A percentile compares a stretch with the other conserved stretches of the same genome.
These are phyloP conservation scores for Claviceps maximensis DNA, from an alignment of 2,329 filamentous ascomycete genomes.

Conservation along the genomic window DNA sequence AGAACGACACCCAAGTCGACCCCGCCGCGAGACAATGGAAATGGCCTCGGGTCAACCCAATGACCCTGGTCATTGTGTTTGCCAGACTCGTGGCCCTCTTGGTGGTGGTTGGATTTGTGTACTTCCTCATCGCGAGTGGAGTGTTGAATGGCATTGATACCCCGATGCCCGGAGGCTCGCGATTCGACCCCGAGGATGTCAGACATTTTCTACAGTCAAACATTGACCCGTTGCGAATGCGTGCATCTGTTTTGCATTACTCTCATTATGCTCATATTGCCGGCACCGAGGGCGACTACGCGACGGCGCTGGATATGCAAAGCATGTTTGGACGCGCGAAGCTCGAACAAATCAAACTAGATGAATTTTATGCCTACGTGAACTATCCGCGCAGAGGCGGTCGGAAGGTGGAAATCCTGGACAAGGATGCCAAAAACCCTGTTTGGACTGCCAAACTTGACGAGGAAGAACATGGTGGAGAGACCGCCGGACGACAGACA, in stretches of 20 bases:
- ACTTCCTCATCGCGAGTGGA: conserved; percentile 75
- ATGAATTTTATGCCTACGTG: conserved; percentile 78
- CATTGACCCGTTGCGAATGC: conserved; percentile 56
- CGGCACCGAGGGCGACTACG: conserved; percentile 86
- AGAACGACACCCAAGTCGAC: conserved; percentile 12
- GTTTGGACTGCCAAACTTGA: conserved; percentile 74
- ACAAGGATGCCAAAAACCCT: conserved; percentile 45
- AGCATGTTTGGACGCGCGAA: conserved; percentile 58
- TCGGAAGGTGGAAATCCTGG: conserved; percentile 67
- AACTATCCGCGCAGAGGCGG: conserved; percentile 77
- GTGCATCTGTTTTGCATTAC: conserved; percentile 61
- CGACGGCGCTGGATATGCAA: conserved; percentile 72
- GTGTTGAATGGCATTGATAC: conserved; percentile 56
- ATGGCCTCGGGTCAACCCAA: conserved; percentile 27
- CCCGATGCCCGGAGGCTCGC: conserved; percentile 50
- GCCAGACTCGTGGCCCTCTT: conserved; percentile 63
- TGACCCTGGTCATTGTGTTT: conserved; percentile 45
- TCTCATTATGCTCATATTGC: conserved; percentile 81
- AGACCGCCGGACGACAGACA: conserved; percentile 53
- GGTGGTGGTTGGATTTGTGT: conserved; percentile 64
- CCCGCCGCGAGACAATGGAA: conserved; percentile 14
- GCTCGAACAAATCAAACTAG: conserved; percentile 62
- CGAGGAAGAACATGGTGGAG: conserved; percentile 56
- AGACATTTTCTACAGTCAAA: conserved; percentile 60
- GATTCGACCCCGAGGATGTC: conserved; percentile 72